A percentile compares a stretch with the other conserved stretches of the same genome.
These are phyloP conservation scores for Iberis pinnata DNA, from an alignment of 345 rosid genomes.

Conservation along the genomic window DNA sequence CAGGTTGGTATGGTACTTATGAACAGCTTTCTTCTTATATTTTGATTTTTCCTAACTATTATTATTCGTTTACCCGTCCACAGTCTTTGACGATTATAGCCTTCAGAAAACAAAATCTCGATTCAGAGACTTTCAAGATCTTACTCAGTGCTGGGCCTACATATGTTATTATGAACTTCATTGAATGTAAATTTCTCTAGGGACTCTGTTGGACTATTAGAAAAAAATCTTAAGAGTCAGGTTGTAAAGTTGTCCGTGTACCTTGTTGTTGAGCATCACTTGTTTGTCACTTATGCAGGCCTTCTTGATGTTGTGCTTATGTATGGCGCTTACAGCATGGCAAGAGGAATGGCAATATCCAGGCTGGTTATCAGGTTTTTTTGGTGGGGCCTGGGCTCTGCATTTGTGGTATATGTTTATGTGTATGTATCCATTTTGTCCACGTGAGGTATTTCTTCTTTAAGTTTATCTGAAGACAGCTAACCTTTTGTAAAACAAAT, in stretches of 20 bases:
- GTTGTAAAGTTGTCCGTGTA: conserved; percentile 15
- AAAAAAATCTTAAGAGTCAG: conserved; percentile 10
- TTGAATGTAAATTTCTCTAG: conserved; percentile 52
- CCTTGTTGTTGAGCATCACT: conserved; percentile 16
- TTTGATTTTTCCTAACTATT: conserved; percentile 8
- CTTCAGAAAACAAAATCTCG: conserved; percentile 51
- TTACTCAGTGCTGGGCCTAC: conserved; percentile 83
- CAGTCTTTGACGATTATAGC: conserved; percentile 88
- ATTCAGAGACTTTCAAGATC: conserved; percentile 62
- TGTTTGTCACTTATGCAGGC: conserved; percentile 40
- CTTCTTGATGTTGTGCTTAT: conserved; percentile 81
- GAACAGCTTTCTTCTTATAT: conserved; percentile 13
- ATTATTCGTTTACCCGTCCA: conserved; percentile 7
- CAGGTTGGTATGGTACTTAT: conserved; percentile 49
- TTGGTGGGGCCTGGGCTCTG: conserved; percentile 78
- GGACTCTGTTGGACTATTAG: conserved; percentile 8
- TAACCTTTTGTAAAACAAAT: conserved; percentile 16
- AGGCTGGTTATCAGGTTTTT: conserved; percentile 80
- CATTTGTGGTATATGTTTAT: conserved; percentile 58
- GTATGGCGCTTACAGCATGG: conserved; percentile 84
- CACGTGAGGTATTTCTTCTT: conserved; percentile 4
- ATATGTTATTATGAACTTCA: conserved; percentile 79
- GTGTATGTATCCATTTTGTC: conserved; percentile 48
- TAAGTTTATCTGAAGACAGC: conserved; percentile 16
- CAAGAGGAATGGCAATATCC: conserved; percentile 98